Evolutionary conservation across 345 rosid species (phyloP), one percentile per base, ranked within the genome.

Genomic region (Erodium maritimum): DNA sequence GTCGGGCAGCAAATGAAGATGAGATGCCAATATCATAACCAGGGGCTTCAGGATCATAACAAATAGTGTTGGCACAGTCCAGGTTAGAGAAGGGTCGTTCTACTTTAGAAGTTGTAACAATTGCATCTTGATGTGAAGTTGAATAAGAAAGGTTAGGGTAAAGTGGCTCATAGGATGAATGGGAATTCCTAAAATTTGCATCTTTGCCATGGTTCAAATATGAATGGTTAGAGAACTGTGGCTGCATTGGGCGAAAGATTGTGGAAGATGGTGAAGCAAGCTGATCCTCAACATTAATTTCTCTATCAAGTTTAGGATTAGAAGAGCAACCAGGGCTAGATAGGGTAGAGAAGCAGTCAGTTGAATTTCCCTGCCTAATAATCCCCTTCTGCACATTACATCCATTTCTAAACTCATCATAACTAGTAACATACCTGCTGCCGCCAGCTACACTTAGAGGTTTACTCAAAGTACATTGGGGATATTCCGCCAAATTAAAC

Each of bases 241-340:
- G 37, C 65, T 60, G 73, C 65, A 60, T 62, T 52, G 59, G 62
- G 57, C 21, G 19, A 58, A 45, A 19, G 55, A 59, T 61, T 61
- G 50, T 25, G 33, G 33, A 25, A 25, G 63, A 37, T 60, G 52
- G 56, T n/a, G n/a, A n/a, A n/a, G 7, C 7, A 25, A 52, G 46
- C 34, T 65, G 86, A 65, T 54, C 57, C 52, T 69, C 59, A 61
- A 55, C 33, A 51, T 19, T 64, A 37, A 75, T 65, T 60, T 63
- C 68, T 58, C 62, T 61, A 57, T 55, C 72, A 50, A 54, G 25
- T 21, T 20, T 42, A 55, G 57, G 46, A 59, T 23, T 67, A 62
- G 67, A 54, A 33, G 66, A 50, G 48, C 54, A 46, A 8, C 61
- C 16, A 33, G 63, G 29, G 58, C 57, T n/a, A 51, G 50, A 16